Evolutionary conservation across 805 yeast genomes (phyloP), one percentile per base, ranked within the genome.

Genomic region (Yarrowia osloensis): DNA sequence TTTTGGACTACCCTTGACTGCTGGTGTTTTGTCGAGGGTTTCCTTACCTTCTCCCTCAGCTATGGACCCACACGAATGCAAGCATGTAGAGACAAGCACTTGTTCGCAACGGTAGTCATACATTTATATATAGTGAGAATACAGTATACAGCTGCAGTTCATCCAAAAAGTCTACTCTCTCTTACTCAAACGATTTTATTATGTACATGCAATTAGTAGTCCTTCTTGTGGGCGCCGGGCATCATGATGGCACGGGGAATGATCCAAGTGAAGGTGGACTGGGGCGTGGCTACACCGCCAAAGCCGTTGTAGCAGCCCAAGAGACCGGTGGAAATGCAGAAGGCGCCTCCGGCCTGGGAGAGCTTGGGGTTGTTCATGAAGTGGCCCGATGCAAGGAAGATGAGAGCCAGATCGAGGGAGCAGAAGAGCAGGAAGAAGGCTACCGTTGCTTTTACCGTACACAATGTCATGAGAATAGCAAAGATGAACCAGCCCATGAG

Each of bases 401-500:
- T 55, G 35, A 55, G 24, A 12, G 62, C 62, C 62, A 55, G 11
- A n/a, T 55, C 62, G 61, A 88, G 78, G 67, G 80, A 73, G 75
- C 85, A 79, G 72, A 86, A 86, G 71, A 88, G 79, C 4, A 79
- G 68, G 72, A 86, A 85, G 78, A 87, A 86, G 65, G 87, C 85
- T 21, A 86, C 81, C 1, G 91, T 88, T 4, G 91, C 85, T 71
- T 87, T 83, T 72, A 85, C 72, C 3, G 91, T 87, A 71, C 85
- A 81, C 39, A 85, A 55, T 17, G 81, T 71, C 68, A 88, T 72
- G 67, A 85, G 80, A 35, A 82, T 78, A 0, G 90, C 86, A 76
- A 88, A 86, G 33, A 87, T 75, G n/a, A 84, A 75, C 91, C 91
- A 88, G 7, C 85, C 89, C 21, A 86, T 68, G 40, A 87, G 72